Base-by-base conservation (phyloP, 1,139 yeast species). In the Pneumocystis canis region DNA sequence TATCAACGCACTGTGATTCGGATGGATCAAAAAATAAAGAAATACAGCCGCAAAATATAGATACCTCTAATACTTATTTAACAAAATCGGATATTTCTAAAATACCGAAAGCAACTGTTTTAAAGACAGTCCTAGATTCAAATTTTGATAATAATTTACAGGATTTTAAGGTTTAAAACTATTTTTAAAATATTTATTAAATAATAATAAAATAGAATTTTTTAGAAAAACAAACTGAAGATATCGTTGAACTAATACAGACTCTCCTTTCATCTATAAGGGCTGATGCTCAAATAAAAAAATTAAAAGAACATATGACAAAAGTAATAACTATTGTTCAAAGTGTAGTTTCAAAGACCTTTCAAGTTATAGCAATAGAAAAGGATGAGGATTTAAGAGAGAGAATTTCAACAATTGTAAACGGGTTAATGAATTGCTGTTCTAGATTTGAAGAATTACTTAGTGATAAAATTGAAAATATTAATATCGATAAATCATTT, bases 221-320 rank as follows among this genome's bases (percentile, higher is more conserved):
- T 73, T 79, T 92, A 70, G 98, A 92, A 72, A 95, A 89, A 73
- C 96, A 90, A 75, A 90, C 97, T 0, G 92, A 87, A 40, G 87
- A 87, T 69, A 97, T 92, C 1, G 92, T 92, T 64, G 82, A 89
- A 35, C 87, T 96, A 0, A 90, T 90, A 69, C 97, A 90, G 71
- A 82, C 87, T 30, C 78, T 92, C 66, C 79, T 92, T 47, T 70
- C 76, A 2, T 77, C 77, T 9, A 74, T 76, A 65, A 71, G 73
- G 63, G 72, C 61, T 1, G 65, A 70, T 54, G 84, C 85, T 69
- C 84, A 89, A 1, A 85, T 88, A 0, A 82, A 86, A 68, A 89
- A 89, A 6, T 85, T 83, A 64, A 78, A 92, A 67, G 80, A 92
- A 66, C 87, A 87, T 64, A 85, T 96, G 1, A 76, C 75, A 67